Evolutionary conservation across 2,329 filamentous ascomycete genomes (phyloP), one percentile per base, ranked within the genome.

Genomic region (Talaromyces sp.): DNA sequence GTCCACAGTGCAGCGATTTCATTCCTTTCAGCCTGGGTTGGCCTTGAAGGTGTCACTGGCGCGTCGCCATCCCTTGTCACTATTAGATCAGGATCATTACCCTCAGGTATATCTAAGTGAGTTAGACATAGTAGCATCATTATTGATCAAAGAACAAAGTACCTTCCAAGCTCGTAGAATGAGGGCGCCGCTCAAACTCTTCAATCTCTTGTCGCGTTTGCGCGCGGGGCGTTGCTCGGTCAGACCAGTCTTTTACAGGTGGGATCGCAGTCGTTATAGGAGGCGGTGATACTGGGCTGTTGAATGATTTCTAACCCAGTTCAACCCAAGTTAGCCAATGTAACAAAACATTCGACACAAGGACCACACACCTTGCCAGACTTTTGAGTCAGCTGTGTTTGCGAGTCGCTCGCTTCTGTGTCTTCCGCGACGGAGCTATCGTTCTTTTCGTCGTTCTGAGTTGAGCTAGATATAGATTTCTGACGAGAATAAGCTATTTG

Each of bases 151-250:
- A 38, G 19, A 46, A 57, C 8, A 58, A 17, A 80, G 68, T 75
- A 94, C 91, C 87, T 79, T 92, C 89, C 59, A 96, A 84, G 70
- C 88, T 92, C 66, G 84, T 88, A n/a, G 84, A 87, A 24, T 88
- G 85, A 59, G 76, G 74, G 59, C 77, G 80, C 60, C 78, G 73
- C 29, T 85, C 68, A 26, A 79, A 70, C 43, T 75, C 79, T 59
- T 88, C 83, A 64, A 91, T 83, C 62, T 95, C 91, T 66, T 91
- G 85, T 57, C 91, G 79, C 58, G 91, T 93, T 70, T 96, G 91
- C 2, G 92, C 92, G 66, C 87, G 86, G 9, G 92, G 92, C 1
- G 92, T 96, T 51, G 87, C 83, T 65, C 82, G 83, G 58, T 91
- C 88, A 32, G 86, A 71, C 68, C 85, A 88, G 70, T 88, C 91